Evolutionary conservation across 768 basidiomycete species (phyloP).

Genomic region (Pulveroboletus sp.): DNA sequence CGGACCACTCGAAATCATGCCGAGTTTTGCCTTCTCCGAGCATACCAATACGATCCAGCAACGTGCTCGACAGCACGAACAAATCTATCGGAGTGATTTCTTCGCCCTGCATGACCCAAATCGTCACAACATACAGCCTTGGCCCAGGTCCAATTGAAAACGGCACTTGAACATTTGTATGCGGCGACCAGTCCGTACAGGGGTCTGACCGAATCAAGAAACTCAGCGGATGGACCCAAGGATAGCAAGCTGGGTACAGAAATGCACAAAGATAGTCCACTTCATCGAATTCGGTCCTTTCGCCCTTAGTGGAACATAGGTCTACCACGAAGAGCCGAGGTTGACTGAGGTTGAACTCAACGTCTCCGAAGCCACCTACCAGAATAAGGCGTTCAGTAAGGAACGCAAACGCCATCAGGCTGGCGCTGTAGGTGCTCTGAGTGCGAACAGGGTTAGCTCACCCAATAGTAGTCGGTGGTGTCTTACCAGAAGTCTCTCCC

Average conservation of each 20-base stretch:
- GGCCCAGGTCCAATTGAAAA: constrained; percentile 41
- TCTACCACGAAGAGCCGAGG: constrained; percentile 38
- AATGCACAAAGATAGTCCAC: constrained; percentile 37
- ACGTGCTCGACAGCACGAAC: constrained; percentile 39
- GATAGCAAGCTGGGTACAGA: constrained; percentile 36
- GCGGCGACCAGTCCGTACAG: constrained; percentile 41
- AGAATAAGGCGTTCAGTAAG: constrained; percentile 39
- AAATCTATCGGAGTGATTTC: constrained; percentile 33
- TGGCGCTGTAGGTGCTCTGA: constrained; percentile 27
- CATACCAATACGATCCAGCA: constrained; percentile 26
- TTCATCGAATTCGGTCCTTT: constrained; percentile 28
- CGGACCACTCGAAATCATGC: constrained; percentile 39
- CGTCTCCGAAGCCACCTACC: constrained; percentile 26
- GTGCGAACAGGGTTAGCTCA: not conserved
- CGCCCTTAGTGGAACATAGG: constrained; percentile 31
- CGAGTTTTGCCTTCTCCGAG: constrained; percentile 12
- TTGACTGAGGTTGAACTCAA: constrained; percentile 18
- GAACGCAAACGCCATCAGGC: constrained; percentile 40
- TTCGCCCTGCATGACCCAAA: constrained; percentile 34
- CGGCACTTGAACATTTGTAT: constrained; percentile 34
- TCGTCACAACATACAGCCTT: constrained; percentile 44
- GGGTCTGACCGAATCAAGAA: constrained; percentile 53
- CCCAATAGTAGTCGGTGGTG: not conserved
- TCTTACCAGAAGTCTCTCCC: constrained; percentile 46
- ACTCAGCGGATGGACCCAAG: constrained; percentile 24